Evolutionary conservation across 2,329 filamentous ascomycete species (phyloP), one percentile per base, ranked within the genome.

Genomic region (Sporothrix curviconia): DNA sequence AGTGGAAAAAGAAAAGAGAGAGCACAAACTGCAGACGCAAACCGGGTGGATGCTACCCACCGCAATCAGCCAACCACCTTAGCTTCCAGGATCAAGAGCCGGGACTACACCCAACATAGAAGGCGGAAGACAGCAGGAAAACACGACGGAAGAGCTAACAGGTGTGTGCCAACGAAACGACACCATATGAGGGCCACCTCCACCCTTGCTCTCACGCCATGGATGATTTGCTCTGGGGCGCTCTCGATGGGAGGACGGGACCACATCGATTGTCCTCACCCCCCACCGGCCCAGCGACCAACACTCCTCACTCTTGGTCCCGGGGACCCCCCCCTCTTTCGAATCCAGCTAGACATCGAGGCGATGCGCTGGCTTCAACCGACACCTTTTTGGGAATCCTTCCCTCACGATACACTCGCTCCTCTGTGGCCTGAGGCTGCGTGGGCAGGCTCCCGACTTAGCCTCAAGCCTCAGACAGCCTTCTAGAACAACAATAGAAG

Each of bases 31-130:
- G 51, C 32, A 28, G 7, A 50, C 30, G 49, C 39, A 49, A 50
- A 50, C 42, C 22, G 30, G 40, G 22, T 19, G 22, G 34, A 53
- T 40, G 44, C 42, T 43, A 58, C 51, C 44, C 55, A 57, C 34
- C 24, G 49, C 49, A 42, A 56, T 50, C 19, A 51, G 55, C 39
- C 36, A 51, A 40, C 37, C 24, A 37, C 28, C 15, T 37, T 28
- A 43, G 32, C 39, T 37, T 53, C 28, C 39, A 34, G 37, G 47
- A 28, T 42, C 58, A 56, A 56, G 25, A 49, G 40, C 58, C 52
- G 58, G 42, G 34, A 43, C 56, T 58, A 58, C 50, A 40, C 39
- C 56, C 43, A 55, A 55, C 28, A 50, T 30, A 49, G 56, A 58
- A 55, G 56, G 49, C 51, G 36, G 56, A 50, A 50, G 46, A 47